phyloP scores from a whole-genome alignment of 768 basidiomycete species.

The Saitozyma podzolica region DNA sequence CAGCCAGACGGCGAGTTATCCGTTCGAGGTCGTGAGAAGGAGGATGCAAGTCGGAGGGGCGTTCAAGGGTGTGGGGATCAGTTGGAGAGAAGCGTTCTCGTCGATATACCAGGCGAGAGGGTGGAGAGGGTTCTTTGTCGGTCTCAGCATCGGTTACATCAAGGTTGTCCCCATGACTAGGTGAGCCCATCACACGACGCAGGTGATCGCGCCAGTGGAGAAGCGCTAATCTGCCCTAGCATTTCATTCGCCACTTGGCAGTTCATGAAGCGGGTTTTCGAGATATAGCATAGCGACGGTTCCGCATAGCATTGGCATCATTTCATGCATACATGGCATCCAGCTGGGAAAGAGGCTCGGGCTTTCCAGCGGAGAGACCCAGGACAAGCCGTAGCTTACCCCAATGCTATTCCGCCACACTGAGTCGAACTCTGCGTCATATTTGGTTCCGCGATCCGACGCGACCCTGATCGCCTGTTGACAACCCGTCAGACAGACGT shows the following conservation, averaged over 20 bases:
- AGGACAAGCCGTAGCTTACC: too few species aligned
- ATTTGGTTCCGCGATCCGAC: too few species aligned
- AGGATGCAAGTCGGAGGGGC: conserved; percentile 94
- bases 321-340: neutral
- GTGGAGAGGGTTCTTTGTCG: conserved; percentile 86
- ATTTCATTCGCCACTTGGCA: conserved; percentile 93
- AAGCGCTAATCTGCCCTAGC: conserved; percentile 53
- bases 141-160: conserved; percentile 84
- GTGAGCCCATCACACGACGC: conserved; percentile 25
- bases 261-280: conserved; percentile 63
- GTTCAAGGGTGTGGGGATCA: conserved; percentile 64
- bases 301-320: neutral
- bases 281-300: conserved; percentile 36
- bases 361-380: too few species aligned
- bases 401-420: too few species aligned
- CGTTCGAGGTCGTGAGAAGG: conserved; percentile 87
- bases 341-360: too few species aligned
- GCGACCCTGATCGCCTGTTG: too few species aligned
- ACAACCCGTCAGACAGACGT: too few species aligned
- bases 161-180: conserved; percentile 92
- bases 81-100: conserved; percentile 74
- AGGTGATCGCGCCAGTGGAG: neutral
- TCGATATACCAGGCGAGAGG: conserved; percentile 69
- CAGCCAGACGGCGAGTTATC: conserved; percentile 88
- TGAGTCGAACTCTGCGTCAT: too few species aligned